Evolutionary conservation across 441 rosid genomes (phyloP).

Genomic region (Erodium trifolium): DNA sequence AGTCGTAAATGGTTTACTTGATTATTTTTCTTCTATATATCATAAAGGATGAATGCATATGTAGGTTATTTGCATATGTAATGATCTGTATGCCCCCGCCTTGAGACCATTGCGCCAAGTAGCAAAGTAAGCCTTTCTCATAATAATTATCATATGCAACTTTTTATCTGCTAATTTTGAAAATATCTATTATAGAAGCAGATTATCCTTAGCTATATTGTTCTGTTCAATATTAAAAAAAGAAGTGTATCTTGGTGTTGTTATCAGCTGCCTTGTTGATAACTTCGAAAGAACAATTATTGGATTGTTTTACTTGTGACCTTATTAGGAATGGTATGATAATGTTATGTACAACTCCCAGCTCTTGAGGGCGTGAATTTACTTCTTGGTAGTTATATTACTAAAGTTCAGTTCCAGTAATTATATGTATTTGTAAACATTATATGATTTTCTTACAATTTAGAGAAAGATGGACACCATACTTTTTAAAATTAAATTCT

Average conservation of each 20-base stretch:
- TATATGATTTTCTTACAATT: background rate
- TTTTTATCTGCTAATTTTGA: background rate
- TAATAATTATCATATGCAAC: conserved; percentile 6
- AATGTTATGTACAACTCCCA: background rate
- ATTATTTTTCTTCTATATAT: conserved; percentile 8
- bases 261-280: background rate
- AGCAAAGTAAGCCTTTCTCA: conserved; percentile 66
- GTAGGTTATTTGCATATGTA: conserved; percentile 91
- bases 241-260: background rate
- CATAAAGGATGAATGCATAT: conserved; percentile 17
- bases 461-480: background rate
- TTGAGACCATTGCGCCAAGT: conserved; percentile 88
- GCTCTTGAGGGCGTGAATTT: background rate
- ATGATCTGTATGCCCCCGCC: conserved; percentile 90
- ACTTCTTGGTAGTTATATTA: background rate
- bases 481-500: background rate
- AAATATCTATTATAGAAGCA: background rate
- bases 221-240: background rate
- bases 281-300: background rate
- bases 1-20: conserved; percentile 17
- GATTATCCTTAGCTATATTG: background rate
- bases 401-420: background rate
- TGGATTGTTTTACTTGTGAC: background rate
- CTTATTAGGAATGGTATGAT: background rate
- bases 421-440: background rate